A percentile compares a stretch with the other conserved stretches of the same genome.
Evolutionary conservation across 768 basidiomycete species (phyloP).

Genomic region (Agrocybe chaxingu): DNA sequence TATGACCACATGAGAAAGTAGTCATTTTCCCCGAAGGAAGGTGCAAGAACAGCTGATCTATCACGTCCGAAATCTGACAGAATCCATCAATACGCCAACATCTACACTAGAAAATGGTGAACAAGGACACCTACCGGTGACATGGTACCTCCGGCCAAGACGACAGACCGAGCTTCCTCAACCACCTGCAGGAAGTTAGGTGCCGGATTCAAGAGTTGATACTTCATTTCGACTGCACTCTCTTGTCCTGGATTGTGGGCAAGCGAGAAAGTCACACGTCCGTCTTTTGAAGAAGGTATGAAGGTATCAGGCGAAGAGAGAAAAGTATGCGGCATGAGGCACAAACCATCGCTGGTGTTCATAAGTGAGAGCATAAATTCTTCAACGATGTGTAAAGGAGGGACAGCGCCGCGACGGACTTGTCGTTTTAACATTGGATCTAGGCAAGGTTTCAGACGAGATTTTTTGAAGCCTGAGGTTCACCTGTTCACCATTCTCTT

Average conservation of each 20-base stretch:
- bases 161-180: conserved; percentile 75
- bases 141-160: conserved; percentile 97
- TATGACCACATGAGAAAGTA: conserved; percentile 89
- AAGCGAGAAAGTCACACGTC: conserved; percentile 64
- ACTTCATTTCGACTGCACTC: conserved; percentile 67
- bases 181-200: conserved; percentile 84
- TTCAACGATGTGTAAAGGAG: conserved; percentile 80
- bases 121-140: conserved; percentile 67
- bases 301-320: not conserved
- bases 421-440: conserved; percentile 15
- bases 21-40: conserved; percentile 60
- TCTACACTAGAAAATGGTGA: not conserved
- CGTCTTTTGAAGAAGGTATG: conserved; percentile 46
- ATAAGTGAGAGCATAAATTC: conserved; percentile 76
- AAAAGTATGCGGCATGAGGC: not conserved
- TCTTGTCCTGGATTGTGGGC: conserved; percentile 32
- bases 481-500: conserved; percentile 30
- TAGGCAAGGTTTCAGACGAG: conserved; percentile 2
- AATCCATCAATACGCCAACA: not conserved
- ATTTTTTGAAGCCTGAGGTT: not conserved
- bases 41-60: conserved; percentile 73
- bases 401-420: conserved; percentile 43
- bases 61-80: conserved; percentile 80
- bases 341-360: conserved; percentile 66
- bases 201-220: conserved; percentile 90